phyloP scores from a whole-genome alignment of 2,329 filamentous ascomycete genomes.

The Neurospora crassa region DNA sequence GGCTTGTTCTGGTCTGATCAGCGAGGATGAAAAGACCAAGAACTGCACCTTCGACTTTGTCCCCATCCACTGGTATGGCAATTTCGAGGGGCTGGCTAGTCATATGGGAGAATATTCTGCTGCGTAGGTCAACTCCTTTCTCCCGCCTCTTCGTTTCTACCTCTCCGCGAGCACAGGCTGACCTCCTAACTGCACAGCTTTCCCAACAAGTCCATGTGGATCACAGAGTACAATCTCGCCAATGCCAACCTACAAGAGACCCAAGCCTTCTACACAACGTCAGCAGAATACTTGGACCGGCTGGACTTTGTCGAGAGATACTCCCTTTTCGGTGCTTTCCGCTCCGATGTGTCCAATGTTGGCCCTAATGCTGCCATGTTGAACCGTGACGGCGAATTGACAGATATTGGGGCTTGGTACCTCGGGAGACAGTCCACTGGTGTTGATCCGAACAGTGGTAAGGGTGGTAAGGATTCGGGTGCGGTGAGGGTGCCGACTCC shows the following conservation, averaged over 20 bases:
- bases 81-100: constrained; percentile 57
- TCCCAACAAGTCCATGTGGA: constrained; percentile 57
- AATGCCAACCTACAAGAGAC: constrained; percentile 46
- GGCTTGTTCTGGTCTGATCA: constrained; percentile 53
- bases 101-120: constrained; percentile 52
- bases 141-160: neutral
- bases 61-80: constrained; percentile 59
- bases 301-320: constrained; percentile 55
- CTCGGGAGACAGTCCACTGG: constrained; percentile 46
- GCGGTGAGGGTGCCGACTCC: neutral
- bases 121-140: constrained; percentile 22
- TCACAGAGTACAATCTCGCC: constrained; percentile 66
- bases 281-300: constrained; percentile 56
- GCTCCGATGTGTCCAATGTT: constrained; percentile 60
- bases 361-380: constrained; percentile 65
- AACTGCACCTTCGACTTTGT: constrained; percentile 56
- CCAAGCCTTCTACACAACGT: constrained; percentile 59
- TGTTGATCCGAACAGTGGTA: constrained; percentile 24
- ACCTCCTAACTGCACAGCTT: constrained; percentile 30
- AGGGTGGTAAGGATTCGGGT: neutral
- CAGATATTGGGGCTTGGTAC: constrained; percentile 70
- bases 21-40: constrained; percentile 21
- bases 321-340: constrained; percentile 68
- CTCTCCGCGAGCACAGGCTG: constrained; percentile 8
- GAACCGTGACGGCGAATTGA: constrained; percentile 56